These are phyloP conservation scores for Tetrahymena elliotti DNA, from an alignment of 73 alveolate genomes.

Conservation along the genomic window DNA sequence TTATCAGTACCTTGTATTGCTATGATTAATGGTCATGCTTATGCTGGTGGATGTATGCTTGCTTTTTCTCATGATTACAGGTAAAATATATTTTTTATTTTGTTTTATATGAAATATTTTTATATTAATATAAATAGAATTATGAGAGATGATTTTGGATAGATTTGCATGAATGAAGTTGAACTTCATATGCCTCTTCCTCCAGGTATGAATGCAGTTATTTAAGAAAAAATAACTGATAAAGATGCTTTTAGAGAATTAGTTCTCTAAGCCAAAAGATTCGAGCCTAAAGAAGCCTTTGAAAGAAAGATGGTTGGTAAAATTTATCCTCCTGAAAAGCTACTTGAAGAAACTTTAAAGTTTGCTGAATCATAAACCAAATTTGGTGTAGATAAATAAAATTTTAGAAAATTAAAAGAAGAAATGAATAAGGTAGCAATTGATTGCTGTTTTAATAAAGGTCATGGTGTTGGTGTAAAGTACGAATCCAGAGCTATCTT, in stretches of 20 bases:
- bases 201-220: conserved; percentile 47
- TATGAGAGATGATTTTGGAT: conserved; percentile 5
- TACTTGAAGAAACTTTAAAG: background rate
- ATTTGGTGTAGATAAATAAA: background rate
- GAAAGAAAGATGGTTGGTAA: background rate
- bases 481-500: background rate
- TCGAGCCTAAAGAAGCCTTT: background rate
- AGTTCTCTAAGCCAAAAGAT: conserved; percentile 24
- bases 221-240: conserved; percentile 12
- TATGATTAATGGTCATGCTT: conserved; percentile 60
- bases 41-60: conserved; percentile 64
- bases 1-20: conserved; percentile 52
- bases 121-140: background rate
- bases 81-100: background rate
- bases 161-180: background rate
- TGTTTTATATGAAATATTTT: background rate
- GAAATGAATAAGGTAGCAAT: background rate
- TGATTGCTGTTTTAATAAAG: background rate
- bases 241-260: conserved; percentile 22
- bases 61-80: conserved; percentile 61
- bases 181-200: conserved; percentile 26
- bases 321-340: background rate
- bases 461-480: background rate
- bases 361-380: background rate
- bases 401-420: background rate